phyloP scores from a whole-genome alignment of 1,139 yeast genomes.

The Taphrina communis region DNA sequence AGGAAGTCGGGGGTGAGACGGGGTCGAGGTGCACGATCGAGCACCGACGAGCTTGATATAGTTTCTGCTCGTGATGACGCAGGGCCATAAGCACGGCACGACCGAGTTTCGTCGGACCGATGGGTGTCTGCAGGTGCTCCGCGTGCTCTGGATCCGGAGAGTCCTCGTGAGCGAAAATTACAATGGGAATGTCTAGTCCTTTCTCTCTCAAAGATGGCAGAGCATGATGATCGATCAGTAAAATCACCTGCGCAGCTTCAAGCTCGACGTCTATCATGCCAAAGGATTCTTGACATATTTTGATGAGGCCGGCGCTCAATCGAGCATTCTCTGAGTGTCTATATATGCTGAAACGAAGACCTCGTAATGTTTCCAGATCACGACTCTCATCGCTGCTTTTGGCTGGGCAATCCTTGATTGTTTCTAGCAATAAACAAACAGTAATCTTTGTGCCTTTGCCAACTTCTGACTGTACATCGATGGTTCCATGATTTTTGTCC shows the following conservation, averaged over 20 bases:
- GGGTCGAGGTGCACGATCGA: conserved; percentile 29
- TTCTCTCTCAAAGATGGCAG: conserved; percentile 1
- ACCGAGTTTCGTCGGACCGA: conserved; percentile 31
- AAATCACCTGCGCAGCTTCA: neutral
- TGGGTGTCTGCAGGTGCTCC: conserved; percentile 12
- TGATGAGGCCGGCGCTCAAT: neutral
- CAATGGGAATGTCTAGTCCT: conserved; percentile 23
- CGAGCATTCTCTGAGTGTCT: neutral
- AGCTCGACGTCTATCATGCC: conserved; percentile 16
- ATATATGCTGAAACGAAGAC: conserved; percentile 3
- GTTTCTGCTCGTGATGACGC: conserved; percentile 6
- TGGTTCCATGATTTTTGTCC: conserved; percentile 24
- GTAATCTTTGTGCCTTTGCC: conserved; percentile 22
- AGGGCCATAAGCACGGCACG: conserved; percentile 23
- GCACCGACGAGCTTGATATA: conserved; percentile 19
- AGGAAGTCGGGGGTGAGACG: conserved; percentile 18
- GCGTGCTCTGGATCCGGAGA: conserved; percentile 3
- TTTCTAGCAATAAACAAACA: conserved; percentile 18
- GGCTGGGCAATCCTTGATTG: neutral
- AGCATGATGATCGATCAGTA: conserved; percentile 9
- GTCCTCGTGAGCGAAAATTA: conserved; percentile 1
- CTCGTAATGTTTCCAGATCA: conserved; percentile 12
- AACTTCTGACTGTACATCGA: conserved; percentile 7
- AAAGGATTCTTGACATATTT: conserved; percentile 11
- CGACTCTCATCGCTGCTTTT: neutral